Percentiles rank a stretch among this genome's conserved stretches.
Evolutionary conservation across 2,329 filamentous ascomycete genomes (phyloP).

Genomic region (Colletotrichum chlorophyti): DNA sequence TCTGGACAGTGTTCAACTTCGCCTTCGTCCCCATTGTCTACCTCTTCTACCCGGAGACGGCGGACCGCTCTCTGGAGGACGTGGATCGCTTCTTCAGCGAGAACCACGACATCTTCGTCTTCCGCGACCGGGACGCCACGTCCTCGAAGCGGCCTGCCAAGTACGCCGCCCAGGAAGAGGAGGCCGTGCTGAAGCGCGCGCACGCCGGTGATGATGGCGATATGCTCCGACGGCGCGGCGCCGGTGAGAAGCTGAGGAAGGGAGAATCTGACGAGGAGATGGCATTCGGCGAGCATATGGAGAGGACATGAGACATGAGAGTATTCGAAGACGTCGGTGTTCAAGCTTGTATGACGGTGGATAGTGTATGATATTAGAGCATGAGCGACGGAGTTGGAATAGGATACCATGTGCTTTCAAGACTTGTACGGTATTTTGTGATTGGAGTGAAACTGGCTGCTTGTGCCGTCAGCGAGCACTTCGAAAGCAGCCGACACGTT

Average conservation of each 20-base stretch:
- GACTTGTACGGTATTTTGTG: no score
- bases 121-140: constrained; percentile 33
- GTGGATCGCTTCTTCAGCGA: constrained; percentile 34
- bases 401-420: no score
- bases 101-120: constrained; percentile 33
- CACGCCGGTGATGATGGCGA: not conserved
- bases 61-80: constrained; percentile 33
- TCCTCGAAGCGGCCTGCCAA: constrained; percentile 30
- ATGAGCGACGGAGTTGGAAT: no score
- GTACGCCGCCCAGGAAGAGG: constrained; percentile 32
- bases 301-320: constrained; percentile 5
- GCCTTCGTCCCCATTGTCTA: constrained; percentile 54
- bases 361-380: not conserved
- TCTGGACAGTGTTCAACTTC: constrained; percentile 57
- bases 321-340: not conserved
- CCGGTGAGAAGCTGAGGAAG: constrained; percentile 4
- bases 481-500: no score
- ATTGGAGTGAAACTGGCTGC: no score
- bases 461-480: no score
- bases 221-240: constrained; percentile 8
- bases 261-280: constrained; percentile 14
- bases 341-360: no score
- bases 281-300: constrained; percentile 25
- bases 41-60: constrained; percentile 56
- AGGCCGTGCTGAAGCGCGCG: constrained; percentile 31